Evolutionary conservation across 176 grass and related monocot genomes (phyloP), one percentile per base, ranked within the genome.

Genomic region (Hordeum marinum): DNA sequence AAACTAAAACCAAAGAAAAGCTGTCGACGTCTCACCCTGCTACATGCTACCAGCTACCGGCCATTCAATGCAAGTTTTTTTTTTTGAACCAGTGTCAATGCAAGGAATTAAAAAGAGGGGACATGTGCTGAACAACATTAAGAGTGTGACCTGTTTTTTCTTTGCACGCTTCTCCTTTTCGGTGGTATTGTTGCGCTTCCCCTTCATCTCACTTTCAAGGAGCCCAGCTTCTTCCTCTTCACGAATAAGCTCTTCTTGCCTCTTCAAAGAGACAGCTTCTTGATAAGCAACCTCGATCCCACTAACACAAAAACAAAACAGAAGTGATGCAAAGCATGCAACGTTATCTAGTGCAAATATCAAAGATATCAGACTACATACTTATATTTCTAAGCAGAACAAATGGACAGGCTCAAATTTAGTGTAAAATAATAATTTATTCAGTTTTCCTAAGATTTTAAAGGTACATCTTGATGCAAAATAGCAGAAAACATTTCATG

Each of bases 211-310:
- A 77, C 70, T 85, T 87, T 94, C 91, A 72, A 88, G 90, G 48
- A 89, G 90, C 43, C 88, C 80, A 79, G 93, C 93, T 66, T 85
- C 93, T 84, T 95, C 96, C 88, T 99, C 96, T 85, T 97, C 94
- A 35, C 90, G 93, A 91, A 99, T 99, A 64, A 99, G 91, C 83
- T 99, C 93, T 82, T 99, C 96, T 84, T 99, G 96, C 79, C 91
- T 99, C 91, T 92, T 96, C 77, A 99, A 84, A 76, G 93, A 91
- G 89, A 99, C 92, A 90, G 86, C 93, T 86, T 99, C 96, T 90
- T 94, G 84, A 64, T 99, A 96, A 57, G 93, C 85, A 37, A 99
- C 90, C 42, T 99, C 93, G 48, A 99, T 82, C 77, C 83, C 90
- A 91, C 93, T 99, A 87, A 89, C 80, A 82, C 57, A 71, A 59